Evolutionary conservation across 2,329 filamentous ascomycete genomes (phyloP).

Genomic region (Seiridium unicorne): DNA sequence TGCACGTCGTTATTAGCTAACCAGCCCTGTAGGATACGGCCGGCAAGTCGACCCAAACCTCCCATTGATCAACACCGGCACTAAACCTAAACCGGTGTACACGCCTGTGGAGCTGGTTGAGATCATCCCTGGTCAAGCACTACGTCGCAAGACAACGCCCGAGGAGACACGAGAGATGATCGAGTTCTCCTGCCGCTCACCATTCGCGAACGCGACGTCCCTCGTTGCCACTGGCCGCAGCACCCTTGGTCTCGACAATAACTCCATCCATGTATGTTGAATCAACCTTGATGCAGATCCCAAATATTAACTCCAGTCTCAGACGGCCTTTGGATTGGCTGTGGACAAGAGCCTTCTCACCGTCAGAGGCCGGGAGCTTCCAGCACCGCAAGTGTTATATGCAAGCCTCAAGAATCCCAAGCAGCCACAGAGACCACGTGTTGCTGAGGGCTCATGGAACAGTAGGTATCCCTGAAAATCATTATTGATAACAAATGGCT

Average conservation of each 20-base stretch:
- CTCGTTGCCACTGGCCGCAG: conserved; percentile 58
- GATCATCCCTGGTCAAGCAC: conserved; percentile 63
- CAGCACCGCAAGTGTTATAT: conserved; percentile 62
- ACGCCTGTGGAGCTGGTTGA: conserved; percentile 65
- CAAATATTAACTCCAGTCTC: not conserved
- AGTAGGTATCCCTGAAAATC: conserved; percentile 17
- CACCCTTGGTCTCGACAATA: conserved; percentile 56
- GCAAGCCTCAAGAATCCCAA: conserved; percentile 23
- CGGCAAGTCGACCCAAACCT: conserved; percentile 32
- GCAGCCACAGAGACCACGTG: conserved; percentile 31
- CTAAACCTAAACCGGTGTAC: conserved; percentile 54
- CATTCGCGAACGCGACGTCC: conserved; percentile 64
- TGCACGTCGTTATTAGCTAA: not conserved
- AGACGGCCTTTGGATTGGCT: conserved; percentile 58
- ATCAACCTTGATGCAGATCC: not conserved
- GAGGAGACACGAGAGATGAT: conserved; percentile 70
- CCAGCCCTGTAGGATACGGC: conserved; percentile 19
- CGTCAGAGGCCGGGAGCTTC: conserved; percentile 69
- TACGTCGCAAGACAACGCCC: conserved; percentile 56
- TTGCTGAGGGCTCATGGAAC: conserved; percentile 66
- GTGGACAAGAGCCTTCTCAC: conserved; percentile 65
- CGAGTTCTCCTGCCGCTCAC: conserved; percentile 65
- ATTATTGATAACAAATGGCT: not conserved
- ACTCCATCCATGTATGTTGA: conserved; percentile 40
- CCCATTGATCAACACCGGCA: conserved; percentile 69